Percentiles rank a stretch among this genome's conserved stretches.
Evolutionary conservation across 2,329 filamentous ascomycete species (phyloP).

Genomic region (Penicillium sclerotiorum): DNA sequence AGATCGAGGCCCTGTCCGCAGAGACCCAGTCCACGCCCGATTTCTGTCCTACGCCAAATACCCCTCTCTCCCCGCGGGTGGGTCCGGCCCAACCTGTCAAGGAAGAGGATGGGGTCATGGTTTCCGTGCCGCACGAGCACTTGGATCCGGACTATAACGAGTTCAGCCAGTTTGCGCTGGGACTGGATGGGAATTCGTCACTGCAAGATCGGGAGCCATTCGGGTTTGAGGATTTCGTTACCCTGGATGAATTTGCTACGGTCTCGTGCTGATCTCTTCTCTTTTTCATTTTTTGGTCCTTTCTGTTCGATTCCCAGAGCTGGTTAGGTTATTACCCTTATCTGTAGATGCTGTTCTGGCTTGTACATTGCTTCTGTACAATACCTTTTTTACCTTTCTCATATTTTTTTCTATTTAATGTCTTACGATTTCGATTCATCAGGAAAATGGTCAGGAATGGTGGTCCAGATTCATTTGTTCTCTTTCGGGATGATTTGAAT

Average conservation of each 20-base stretch:
- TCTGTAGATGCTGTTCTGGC: slow-evolving; percentile 18
- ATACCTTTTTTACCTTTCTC: slow-evolving; percentile 14
- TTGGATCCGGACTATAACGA: slow-evolving; percentile 36
- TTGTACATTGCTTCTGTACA: slow-evolving; percentile 24
- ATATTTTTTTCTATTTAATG: not conserved
- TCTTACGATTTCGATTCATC: too few relatives aligned
- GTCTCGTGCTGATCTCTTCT: slow-evolving; percentile 30
- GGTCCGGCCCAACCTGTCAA: slow-evolving; percentile 6
- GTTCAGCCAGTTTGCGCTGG: slow-evolving; percentile 37
- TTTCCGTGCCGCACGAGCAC: slow-evolving; percentile 26
- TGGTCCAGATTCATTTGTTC: slow-evolving; percentile 22
- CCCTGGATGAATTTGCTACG: slow-evolving; percentile 35
- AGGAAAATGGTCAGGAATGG: too few relatives aligned
- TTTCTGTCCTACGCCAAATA: slow-evolving; percentile 36
- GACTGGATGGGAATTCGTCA: slow-evolving; percentile 26
- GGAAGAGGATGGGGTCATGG: slow-evolving; percentile 27
- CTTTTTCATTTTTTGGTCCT: slow-evolving; percentile 6
- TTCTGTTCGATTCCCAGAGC: slow-evolving; percentile 10
- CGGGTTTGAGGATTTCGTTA: slow-evolving; percentile 36
- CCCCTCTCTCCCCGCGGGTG: slow-evolving; percentile 30
- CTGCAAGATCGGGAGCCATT: slow-evolving; percentile 29
- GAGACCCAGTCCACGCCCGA: slow-evolving; percentile 36
- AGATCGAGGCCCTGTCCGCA: slow-evolving; percentile 26
- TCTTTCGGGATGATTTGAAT: slow-evolving; percentile 2
- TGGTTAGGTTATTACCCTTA: not conserved